Evolutionary conservation across 192 early-diverging fungal species (phyloP).

Genomic region (Podila epigama): DNA sequence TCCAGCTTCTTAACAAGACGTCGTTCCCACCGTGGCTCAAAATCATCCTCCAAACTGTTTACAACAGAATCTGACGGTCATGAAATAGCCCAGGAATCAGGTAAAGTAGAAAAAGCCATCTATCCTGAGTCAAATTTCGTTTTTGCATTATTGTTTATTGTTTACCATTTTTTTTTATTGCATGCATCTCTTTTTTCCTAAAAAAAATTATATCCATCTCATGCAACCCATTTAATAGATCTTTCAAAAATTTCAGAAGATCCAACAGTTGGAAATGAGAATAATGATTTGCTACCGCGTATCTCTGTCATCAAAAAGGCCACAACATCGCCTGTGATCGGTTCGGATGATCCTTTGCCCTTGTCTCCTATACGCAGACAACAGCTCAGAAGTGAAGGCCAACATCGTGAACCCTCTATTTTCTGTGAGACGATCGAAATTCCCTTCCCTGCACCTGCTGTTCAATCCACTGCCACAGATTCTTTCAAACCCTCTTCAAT

Average conservation of each 20-base stretch:
- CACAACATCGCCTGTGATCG: slow-evolving; percentile 15
- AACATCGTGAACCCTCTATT: slow-evolving; percentile 28
- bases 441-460: slow-evolving; percentile 25
- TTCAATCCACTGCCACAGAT: background rate
- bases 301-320: slow-evolving; percentile 19
- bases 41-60: slow-evolving; percentile 16
- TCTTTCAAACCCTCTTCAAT: background rate
- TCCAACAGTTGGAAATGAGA: background rate
- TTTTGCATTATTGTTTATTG: background rate
- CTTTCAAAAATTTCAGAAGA: background rate
- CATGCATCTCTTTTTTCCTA: too few relatives aligned
- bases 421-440: slow-evolving; percentile 40
- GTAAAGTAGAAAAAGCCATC: slow-evolving; percentile 2
- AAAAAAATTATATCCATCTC: background rate
- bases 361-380: slow-evolving; percentile 18
- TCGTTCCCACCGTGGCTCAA: slow-evolving; percentile 27
- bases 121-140: background rate
- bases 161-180: background rate
- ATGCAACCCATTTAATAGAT: background rate
- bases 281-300: background rate
- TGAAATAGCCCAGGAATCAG: background rate
- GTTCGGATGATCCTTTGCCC: background rate
- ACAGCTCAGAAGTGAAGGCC: slow-evolving; percentile 27
- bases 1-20: slow-evolving; percentile 15
- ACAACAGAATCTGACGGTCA: background rate